Percentiles rank a stretch among this genome's conserved stretches.
Evolutionary conservation across 345 rosid species (phyloP).

Genomic region (Sonneratia alba): DNA sequence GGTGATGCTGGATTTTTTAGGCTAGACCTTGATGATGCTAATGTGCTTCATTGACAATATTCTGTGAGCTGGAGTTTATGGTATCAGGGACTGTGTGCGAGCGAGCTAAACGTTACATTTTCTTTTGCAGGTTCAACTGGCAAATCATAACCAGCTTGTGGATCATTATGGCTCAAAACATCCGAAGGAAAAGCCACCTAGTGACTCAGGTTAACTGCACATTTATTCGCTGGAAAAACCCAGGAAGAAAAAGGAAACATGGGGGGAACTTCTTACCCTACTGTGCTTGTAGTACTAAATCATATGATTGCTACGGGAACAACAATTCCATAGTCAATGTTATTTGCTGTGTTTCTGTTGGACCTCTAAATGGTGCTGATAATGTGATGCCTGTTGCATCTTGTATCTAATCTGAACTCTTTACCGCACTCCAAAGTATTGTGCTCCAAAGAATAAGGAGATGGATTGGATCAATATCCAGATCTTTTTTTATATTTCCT

Average conservation of each 20-base stretch:
- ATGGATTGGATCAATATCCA: too few species aligned
- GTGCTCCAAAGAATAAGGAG: neutral
- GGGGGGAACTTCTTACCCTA: neutral
- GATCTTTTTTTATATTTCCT: too few species aligned
- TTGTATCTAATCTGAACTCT: too few species aligned
- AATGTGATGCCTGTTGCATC: too few species aligned
- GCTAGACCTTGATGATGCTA: too few species aligned
- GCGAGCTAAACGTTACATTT: too few species aligned
- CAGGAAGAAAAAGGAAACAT: neutral
- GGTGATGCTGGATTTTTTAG: too few species aligned
- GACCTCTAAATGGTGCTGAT: too few species aligned
- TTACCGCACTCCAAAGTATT: neutral
- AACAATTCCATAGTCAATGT: neutral
- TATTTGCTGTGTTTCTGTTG: neutral
- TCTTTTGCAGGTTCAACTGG: conserved; percentile 44
- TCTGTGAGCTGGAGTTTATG: too few species aligned
- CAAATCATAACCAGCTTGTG: conserved; percentile 54
- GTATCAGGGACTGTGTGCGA: too few species aligned
- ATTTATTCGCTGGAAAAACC: neutral
- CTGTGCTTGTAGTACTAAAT: neutral
- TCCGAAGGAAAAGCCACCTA: conserved; percentile 59
- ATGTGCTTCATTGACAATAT: too few species aligned
- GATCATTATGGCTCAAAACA: conserved; percentile 62
- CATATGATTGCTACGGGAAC: neutral
- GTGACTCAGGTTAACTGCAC: conserved; percentile 30